Evolutionary conservation across 2,329 filamentous ascomycete genomes (phyloP).

Genomic region (Aquanectria penicillioides): DNA sequence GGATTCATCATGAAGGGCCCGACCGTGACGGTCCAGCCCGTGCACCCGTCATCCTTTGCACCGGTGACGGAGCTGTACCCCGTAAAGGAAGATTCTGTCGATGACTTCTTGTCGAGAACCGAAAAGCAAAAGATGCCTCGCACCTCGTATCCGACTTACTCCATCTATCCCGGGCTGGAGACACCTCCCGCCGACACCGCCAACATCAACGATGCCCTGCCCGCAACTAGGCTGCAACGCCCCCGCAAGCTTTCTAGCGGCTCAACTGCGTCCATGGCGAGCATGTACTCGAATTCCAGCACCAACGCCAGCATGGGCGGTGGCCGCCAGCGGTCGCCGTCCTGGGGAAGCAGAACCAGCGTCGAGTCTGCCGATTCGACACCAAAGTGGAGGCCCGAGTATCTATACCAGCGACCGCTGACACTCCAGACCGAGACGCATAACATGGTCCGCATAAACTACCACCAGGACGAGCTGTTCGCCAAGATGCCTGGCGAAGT

Average conservation of each 20-base stretch:
- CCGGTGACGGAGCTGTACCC: conserved; percentile 32
- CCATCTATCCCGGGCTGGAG: conserved; percentile 47
- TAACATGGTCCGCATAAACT: conserved; percentile 35
- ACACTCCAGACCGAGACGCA: conserved; percentile 30
- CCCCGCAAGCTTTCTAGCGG: conserved; percentile 49
- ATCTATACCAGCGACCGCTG: conserved; percentile 36
- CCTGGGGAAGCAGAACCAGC: conserved; percentile 51
- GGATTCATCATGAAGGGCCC: conserved; percentile 36
- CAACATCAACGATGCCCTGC: conserved; percentile 31
- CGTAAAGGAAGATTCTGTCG: conserved; percentile 31
- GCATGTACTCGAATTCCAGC: conserved; percentile 36
- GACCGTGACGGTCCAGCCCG: conserved; percentile 32
- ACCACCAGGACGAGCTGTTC: conserved; percentile 62
- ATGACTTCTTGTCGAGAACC: conserved; percentile 27
- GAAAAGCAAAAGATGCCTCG: conserved; percentile 23
- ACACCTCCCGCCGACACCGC: conserved; percentile 35
- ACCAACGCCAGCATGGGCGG: conserved; percentile 40
- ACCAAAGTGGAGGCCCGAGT: conserved; percentile 30
- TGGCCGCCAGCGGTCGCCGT: conserved; percentile 41
- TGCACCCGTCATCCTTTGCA: conserved; percentile 33
- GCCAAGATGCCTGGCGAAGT: conserved; percentile 68
- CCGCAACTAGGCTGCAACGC: conserved; percentile 44
- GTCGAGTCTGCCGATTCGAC: conserved; percentile 53
- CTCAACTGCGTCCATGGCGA: conserved; percentile 38
- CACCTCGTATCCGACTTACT: conserved; percentile 37